Base-by-base conservation (phyloP, 306 rosid species). In the Prunus dulcis region DNA sequence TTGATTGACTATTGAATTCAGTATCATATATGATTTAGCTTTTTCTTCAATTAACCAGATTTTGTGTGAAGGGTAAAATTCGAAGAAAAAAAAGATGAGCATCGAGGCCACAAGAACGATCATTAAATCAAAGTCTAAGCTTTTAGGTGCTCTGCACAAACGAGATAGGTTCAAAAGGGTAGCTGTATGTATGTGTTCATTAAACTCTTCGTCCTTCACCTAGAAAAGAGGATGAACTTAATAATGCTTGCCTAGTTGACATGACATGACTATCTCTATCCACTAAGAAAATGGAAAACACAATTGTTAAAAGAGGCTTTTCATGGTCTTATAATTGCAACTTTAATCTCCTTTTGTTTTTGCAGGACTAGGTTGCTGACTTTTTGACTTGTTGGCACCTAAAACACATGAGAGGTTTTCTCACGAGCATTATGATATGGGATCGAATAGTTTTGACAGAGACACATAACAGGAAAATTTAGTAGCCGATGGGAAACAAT, bases 321-420 rank as follows among this genome's bases (percentile, higher is more conserved):
- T 62, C 69, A 62, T 61, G 67, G 70, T 27, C 55, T 28, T 46
- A 77, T 77, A 77, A 58, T 77, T 27, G 69, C 14, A 45, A 45
- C 9, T 18, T 58, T n/a, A 17, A 4, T 46, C 13, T 7, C 32
- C 23, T 69, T 38, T 60, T 22, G 28, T n/a, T 60, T 75, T 73
- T 43, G 73, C 69, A 65, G 51, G 56, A 65, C 41, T 20, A 41
- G 67, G 70, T 71, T 50, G 18, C 19, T 17, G 56, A 6, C 56
- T 17, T 51, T 2, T 69, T 51, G 27, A 47, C 64, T 32, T 11
- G 75, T 28, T 28, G 56, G 11, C 27, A 38, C 43, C 43, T 6
- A 38, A 49, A 49, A 49, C 14, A 15, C 52, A 49, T 11, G 52
- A 13, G 52, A 49, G 52, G 52, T 49, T 13, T 49, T 49, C 52